Conservation (phyloP, 2,329 filamentous ascomycete species). For the Monosporascus ibericus region DNA sequence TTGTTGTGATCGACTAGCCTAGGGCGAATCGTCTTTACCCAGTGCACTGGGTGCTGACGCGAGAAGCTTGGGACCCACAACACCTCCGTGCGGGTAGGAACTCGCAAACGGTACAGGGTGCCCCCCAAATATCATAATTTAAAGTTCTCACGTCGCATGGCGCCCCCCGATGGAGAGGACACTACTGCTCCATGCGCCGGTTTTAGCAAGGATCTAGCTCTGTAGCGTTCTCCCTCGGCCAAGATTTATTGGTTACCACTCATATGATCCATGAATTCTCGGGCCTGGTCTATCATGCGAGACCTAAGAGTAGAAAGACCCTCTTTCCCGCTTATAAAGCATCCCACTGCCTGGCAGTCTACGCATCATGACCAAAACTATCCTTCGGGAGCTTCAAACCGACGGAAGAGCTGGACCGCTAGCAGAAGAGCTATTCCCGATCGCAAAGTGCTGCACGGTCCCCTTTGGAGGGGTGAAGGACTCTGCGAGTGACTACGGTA, state of each 20-base stretch:
- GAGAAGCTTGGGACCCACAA: slow-evolving; percentile 13
- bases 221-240: background rate
- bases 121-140: background rate
- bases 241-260: background rate
- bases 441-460: background rate
- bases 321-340: background rate
- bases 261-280: background rate
- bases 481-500: too few species aligned
- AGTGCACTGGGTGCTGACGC: slow-evolving; percentile 14
- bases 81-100: background rate
- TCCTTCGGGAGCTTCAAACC: background rate
- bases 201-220: background rate
- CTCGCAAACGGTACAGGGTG: background rate
- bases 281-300: background rate
- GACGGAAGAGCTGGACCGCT: background rate
- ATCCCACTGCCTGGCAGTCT: background rate
- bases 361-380: background rate
- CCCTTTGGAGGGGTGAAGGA: too few species aligned
- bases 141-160: background rate
- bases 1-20: background rate
- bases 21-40: background rate
- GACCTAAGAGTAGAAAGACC: background rate
- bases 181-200: background rate
- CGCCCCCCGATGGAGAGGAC: background rate
- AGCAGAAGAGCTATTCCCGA: background rate